Percentiles rank a stretch among this genome's conserved stretches.
These are phyloP conservation scores for Xanthoconium purpureum DNA, from an alignment of 768 basidiomycete genomes.

Conservation along the genomic window DNA sequence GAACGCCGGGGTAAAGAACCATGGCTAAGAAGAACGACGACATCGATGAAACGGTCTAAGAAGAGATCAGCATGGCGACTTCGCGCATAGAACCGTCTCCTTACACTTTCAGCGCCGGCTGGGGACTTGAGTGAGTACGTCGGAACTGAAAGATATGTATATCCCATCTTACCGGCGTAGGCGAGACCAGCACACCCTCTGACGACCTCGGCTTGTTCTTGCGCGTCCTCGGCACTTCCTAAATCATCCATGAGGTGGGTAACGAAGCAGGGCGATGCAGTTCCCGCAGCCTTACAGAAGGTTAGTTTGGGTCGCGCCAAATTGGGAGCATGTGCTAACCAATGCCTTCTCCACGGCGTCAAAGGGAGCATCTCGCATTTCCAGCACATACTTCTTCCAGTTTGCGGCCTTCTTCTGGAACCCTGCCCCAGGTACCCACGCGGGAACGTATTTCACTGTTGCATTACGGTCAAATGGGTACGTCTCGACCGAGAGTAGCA, in stretches of 20 bases:
- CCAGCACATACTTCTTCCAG: conserved; percentile 46
- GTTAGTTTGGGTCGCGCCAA: background rate
- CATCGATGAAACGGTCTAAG: conserved; percentile 30
- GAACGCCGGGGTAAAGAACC: conserved; percentile 27
- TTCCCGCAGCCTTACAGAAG: conserved; percentile 19
- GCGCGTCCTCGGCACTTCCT: conserved; percentile 1
- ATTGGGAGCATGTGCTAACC: conserved; percentile 27
- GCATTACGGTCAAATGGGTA: background rate
- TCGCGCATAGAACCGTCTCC: background rate
- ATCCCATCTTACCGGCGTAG: conserved; percentile 39
- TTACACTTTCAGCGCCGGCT: conserved; percentile 43
- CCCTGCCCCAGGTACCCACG: conserved; percentile 50
- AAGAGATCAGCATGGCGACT: conserved; percentile 1
- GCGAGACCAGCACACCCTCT: conserved; percentile 45
- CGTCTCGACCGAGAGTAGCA: background rate
- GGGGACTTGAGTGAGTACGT: conserved; percentile 1
- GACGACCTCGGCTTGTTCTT: conserved; percentile 32
- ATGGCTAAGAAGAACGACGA: conserved; percentile 32
- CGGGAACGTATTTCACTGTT: conserved; percentile 51
- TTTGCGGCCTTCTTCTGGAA: conserved; percentile 49
- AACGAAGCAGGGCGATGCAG: conserved; percentile 32
- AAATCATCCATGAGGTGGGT: conserved; percentile 26
- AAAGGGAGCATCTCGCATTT: conserved; percentile 49
- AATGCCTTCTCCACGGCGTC: conserved; percentile 36
- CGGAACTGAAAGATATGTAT: background rate